phyloP scores from a whole-genome alignment of 805 yeast genomes.

The Candida gorgasii region DNA sequence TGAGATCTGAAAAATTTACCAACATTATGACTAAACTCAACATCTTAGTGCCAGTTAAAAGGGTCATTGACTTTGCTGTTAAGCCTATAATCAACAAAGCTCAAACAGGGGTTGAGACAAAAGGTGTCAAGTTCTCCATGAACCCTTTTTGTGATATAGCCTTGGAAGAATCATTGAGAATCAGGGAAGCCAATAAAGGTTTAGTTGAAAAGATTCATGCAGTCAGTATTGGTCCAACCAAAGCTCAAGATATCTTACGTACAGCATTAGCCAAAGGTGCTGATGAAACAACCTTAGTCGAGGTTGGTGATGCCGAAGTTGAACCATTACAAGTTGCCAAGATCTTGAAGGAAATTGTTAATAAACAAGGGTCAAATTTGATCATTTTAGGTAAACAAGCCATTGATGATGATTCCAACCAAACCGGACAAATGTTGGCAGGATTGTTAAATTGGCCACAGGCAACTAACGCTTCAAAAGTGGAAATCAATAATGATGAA shows the following conservation, averaged over 20 bases:
- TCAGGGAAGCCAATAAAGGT: conserved; percentile 64
- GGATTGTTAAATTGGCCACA: conserved; percentile 95
- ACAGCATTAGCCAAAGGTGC: conserved; percentile 95
- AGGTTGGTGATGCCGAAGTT: conserved; percentile 67
- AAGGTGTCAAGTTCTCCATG: conserved; percentile 88
- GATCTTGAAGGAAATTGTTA: conserved; percentile 70
- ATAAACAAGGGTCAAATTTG: conserved; percentile 69
- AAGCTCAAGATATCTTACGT: conserved; percentile 84
- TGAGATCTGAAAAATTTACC: not conserved
- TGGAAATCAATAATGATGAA: conserved; percentile 57
- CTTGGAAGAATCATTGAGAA: conserved; percentile 86
- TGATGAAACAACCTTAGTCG: conserved; percentile 80
- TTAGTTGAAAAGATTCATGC: conserved; percentile 84
- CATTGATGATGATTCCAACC: conserved; percentile 92
- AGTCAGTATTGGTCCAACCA: conserved; percentile 84
- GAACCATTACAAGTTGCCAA: conserved; percentile 93
- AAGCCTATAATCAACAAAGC: conserved; percentile 90
- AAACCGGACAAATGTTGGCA: conserved; percentile 96
- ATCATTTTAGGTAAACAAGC: conserved; percentile 95
- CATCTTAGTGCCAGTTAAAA: conserved; percentile 90
- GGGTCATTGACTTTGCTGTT: conserved; percentile 92
- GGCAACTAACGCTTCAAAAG: conserved; percentile 91
- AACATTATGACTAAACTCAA: conserved; percentile 47
- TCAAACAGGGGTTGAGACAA: conserved; percentile 79
- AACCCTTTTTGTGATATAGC: conserved; percentile 99